A percentile compares a stretch with the other conserved stretches of the same genome.
phyloP scores from a whole-genome alignment of 2,329 filamentous ascomycete species.

The Ceratocystis cacaofunesta region DNA sequence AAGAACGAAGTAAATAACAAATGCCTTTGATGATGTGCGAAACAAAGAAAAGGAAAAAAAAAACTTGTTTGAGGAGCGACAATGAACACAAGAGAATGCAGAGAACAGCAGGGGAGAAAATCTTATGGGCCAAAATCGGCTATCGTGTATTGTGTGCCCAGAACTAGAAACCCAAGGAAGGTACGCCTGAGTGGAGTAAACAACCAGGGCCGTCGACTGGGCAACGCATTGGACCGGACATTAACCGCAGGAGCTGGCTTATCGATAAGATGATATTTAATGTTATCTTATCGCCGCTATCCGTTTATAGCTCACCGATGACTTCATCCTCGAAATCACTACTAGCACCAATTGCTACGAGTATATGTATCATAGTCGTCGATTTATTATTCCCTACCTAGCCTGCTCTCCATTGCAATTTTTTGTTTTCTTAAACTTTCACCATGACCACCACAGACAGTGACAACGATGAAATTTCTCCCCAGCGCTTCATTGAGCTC shows the following conservation, averaged over 20 bases:
- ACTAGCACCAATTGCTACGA: background rate
- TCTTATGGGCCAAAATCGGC: background rate
- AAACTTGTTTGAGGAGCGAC: background rate
- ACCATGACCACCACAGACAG: background rate
- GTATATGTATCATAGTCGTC: background rate
- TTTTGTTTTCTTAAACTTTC: background rate
- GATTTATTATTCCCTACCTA: background rate
- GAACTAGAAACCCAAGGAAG: background rate
- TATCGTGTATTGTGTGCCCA: conserved; percentile 5
- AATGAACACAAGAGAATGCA: background rate
- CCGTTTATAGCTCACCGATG: background rate
- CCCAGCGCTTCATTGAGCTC: background rate
- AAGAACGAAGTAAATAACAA: background rate
- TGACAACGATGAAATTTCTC: background rate
- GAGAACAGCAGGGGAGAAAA: background rate
- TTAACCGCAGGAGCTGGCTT: background rate
- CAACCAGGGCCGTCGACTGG: conserved; percentile 24
- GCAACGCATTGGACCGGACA: conserved; percentile 22
- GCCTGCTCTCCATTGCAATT: background rate
- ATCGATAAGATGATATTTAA: background rate
- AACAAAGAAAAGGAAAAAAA: background rate
- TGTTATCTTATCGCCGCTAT: background rate
- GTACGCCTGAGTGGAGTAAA: conserved; percentile 24
- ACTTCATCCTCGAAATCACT: background rate
- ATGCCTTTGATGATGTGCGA: background rate